Conservation (phyloP, 495 filamentous ascomycete species). For the Penicillium samsonianum region DNA sequence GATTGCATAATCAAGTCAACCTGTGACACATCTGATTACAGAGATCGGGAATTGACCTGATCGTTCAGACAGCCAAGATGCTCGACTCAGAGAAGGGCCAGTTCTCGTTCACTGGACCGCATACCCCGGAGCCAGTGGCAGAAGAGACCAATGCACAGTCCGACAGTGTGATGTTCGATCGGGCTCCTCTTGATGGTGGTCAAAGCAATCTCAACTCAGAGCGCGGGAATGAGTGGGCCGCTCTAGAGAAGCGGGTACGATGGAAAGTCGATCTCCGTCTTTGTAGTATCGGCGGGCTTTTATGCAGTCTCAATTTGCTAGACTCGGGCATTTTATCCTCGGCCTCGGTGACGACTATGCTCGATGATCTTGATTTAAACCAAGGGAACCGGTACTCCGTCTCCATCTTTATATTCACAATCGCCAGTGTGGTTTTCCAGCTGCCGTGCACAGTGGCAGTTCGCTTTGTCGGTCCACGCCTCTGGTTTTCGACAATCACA, state of each 20-base stretch:
- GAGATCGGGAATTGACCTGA: not conserved
- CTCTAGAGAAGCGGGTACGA: slow-evolving; percentile 48
- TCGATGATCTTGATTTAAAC: slow-evolving; percentile 59
- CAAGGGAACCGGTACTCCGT: slow-evolving; percentile 68
- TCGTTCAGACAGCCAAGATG: not conserved
- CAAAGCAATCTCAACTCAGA: not conserved
- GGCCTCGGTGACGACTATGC: slow-evolving; percentile 75
- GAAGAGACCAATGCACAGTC: not conserved
- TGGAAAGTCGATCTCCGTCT: slow-evolving; percentile 72
- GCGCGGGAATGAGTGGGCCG: slow-evolving; percentile 19
- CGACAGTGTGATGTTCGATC: not conserved
- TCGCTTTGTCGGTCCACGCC: slow-evolving; percentile 64
- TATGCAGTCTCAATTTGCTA: slow-evolving; percentile 71
- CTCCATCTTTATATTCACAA: slow-evolving; percentile 78
- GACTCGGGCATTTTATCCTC: slow-evolving; percentile 77
- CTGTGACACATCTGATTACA: not conserved
- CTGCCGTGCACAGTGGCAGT: slow-evolving; percentile 72
- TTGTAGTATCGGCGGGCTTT: slow-evolving; percentile 72
- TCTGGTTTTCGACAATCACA: slow-evolving; percentile 70
- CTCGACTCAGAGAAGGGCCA: slow-evolving; percentile 3
- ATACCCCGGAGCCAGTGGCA: not conserved
- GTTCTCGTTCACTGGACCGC: not conserved
- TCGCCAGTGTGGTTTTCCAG: slow-evolving; percentile 73
- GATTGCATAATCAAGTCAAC: not conserved
- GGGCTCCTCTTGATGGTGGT: not conserved